Base-by-base conservation (phyloP, 2,329 filamentous ascomycete species). In the Fusarium sp. region DNA sequence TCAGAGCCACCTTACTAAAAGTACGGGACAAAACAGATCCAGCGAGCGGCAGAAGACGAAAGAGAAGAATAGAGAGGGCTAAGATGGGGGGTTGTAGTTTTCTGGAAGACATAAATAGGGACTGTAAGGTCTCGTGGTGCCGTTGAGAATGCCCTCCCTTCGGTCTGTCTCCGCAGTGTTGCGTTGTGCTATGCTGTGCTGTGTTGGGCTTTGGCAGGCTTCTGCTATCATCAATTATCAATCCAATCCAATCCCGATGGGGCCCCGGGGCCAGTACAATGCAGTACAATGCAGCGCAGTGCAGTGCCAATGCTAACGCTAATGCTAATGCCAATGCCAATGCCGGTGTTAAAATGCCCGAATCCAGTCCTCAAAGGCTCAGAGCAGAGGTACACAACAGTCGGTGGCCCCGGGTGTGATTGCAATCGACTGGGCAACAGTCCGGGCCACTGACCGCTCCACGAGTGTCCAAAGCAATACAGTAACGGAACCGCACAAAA, bases 361-460 rank as follows among this genome's bases (percentile, higher is more conserved):
- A 62, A 45, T 39, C 48, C 48, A 51, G 53, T 42, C 48, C 61
- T 48, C 46, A 48, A 42, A 51, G 23, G 32, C 23, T 33, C 11
- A 42, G 41, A 53, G 45, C 53, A 47, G 61, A 62, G 49, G 47
- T 43, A 32, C 61, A 58, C 61, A 63, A 50, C 46, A 49, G 39
- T 63, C 49, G 57, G 57, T 65, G 54, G 57, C 57, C 29, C 61
- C 57, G 43, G 59, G 38, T 56, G 53, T 43, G 51, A 25, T 69
- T 63, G 55, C 56, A 66, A 64, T 61, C 46, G 55, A 52, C 58
- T 57, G 60, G 61, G 53, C 44, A 52, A 52, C 33, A 50, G 52
- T 51, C 38, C 33, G 51, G 56, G 41, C 52, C 49, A 49, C 49
- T 63, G 62, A 65, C 61, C 61, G 53, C 62, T 58, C 46, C 45